Evolutionary conservation across 2,329 filamentous ascomycete genomes (phyloP).

Genomic region (Aureobasidium sp.): DNA sequence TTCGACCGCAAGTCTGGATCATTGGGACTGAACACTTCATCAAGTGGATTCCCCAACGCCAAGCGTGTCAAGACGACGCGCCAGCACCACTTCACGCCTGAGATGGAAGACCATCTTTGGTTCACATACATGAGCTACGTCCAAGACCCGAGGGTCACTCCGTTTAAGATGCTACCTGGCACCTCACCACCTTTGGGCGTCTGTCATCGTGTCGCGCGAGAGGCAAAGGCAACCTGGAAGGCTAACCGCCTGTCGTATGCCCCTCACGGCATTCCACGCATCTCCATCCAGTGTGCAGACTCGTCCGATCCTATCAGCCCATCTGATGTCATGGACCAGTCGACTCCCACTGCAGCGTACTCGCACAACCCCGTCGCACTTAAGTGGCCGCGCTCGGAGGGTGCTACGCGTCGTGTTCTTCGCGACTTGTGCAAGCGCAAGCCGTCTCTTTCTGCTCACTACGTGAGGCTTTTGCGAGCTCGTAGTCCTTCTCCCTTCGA

Average conservation of each 20-base stretch:
- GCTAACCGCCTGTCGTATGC: slow-evolving; percentile 30
- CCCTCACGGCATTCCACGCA: slow-evolving; percentile 16
- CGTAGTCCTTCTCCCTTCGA: slow-evolving; percentile 52
- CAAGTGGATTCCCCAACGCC: slow-evolving; percentile 20
- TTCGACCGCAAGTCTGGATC: slow-evolving; percentile 21
- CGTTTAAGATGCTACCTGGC: slow-evolving; percentile 58
- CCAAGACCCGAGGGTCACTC: slow-evolving; percentile 57
- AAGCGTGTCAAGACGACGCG: slow-evolving; percentile 37
- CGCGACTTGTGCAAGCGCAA: slow-evolving; percentile 53
- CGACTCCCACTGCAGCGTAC: slow-evolving; percentile 34
- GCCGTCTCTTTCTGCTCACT: slow-evolving; percentile 54
- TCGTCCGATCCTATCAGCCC: slow-evolving; percentile 37
- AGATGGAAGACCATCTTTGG: slow-evolving; percentile 60
- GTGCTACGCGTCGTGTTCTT: slow-evolving; percentile 49
- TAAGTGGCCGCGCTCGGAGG: slow-evolving; percentile 50
- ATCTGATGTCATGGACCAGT: slow-evolving; percentile 33
- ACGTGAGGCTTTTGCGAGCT: slow-evolving; percentile 52
- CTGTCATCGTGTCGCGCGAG: slow-evolving; percentile 53
- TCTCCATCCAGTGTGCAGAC: slow-evolving; percentile 21
- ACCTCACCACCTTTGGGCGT: slow-evolving; percentile 55
- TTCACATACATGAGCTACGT: slow-evolving; percentile 57
- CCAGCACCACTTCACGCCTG: slow-evolving; percentile 45
- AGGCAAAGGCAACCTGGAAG: slow-evolving; percentile 54
- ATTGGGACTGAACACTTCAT: slow-evolving; percentile 17
- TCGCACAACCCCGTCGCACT: slow-evolving; percentile 19